phyloP scores from a whole-genome alignment of 495 filamentous ascomycete genomes.

The Penicillium ochrochloron region DNA sequence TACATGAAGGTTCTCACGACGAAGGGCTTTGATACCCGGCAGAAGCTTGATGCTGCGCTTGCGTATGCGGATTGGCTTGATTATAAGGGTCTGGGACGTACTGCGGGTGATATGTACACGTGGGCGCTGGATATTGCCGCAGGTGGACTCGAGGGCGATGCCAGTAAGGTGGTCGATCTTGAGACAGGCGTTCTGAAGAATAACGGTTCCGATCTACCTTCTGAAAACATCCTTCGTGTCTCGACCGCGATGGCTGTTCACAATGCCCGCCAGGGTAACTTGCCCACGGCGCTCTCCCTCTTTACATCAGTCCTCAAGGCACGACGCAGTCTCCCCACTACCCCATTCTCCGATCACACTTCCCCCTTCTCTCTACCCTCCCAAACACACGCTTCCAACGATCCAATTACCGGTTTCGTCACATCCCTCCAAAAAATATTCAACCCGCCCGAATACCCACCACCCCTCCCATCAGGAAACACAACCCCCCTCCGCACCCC shows the following conservation, averaged over 20 bases:
- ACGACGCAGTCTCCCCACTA: conserved; percentile 52
- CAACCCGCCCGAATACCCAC: conserved; percentile 63
- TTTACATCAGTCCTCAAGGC: conserved; percentile 84
- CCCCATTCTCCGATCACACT: conserved; percentile 22
- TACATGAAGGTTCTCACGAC: conserved; percentile 82
- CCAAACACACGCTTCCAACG: conserved; percentile 60
- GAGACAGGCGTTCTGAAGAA: conserved; percentile 64
- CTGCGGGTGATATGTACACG: conserved; percentile 69
- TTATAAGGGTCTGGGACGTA: conserved; percentile 66
- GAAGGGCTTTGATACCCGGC: conserved; percentile 70
- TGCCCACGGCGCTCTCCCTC: conserved; percentile 75
- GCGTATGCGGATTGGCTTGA: conserved; percentile 83
- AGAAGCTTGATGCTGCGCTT: conserved; percentile 77
- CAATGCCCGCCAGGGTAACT: conserved; percentile 67
- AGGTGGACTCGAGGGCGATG: conserved; percentile 48
- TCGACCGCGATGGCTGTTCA: conserved; percentile 79
- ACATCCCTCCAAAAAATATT: conserved; percentile 47
- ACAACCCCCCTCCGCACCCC: conserved; percentile 62
- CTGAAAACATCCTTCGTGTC: conserved; percentile 72
- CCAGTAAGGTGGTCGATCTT: conserved; percentile 57
- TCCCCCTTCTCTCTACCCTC: conserved; percentile 52
- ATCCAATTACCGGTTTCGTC: conserved; percentile 48
- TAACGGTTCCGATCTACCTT: conserved; percentile 55
- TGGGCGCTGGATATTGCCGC: conserved; percentile 74
- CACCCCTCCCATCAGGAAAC: conserved; percentile 67